These are phyloP conservation scores for Aspergillus fructus DNA, from an alignment of 2,329 filamentous ascomycete genomes.

Conservation along the genomic window DNA sequence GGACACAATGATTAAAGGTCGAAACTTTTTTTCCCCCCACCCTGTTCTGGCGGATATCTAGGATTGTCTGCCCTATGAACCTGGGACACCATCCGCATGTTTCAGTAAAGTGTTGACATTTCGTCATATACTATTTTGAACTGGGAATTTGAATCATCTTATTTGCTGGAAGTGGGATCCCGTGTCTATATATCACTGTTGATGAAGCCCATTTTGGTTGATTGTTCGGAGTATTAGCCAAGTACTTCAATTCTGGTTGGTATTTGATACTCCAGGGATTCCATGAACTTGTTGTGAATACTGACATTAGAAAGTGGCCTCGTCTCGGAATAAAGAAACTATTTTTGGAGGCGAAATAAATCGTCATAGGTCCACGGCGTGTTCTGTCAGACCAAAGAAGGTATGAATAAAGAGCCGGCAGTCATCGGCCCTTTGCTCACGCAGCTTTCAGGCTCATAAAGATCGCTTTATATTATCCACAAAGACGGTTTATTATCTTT, in stretches of 20 bases:
- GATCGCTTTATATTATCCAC: background rate
- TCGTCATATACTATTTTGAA: constrained; percentile 1
- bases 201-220: background rate
- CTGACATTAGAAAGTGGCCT: background rate
- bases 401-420: constrained; percentile 1
- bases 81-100: background rate
- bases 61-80: background rate
- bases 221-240: background rate
- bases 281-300: background rate
- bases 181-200: background rate
- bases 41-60: background rate
- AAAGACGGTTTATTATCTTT: background rate
- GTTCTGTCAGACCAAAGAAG: background rate
- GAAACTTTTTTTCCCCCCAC: background rate
- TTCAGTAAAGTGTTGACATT: constrained; percentile 1
- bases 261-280: background rate
- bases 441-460: background rate
- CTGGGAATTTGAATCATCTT: background rate
- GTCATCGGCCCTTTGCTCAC: background rate
- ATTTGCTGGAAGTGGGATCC: background rate
- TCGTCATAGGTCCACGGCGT: background rate
- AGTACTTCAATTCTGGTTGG: background rate
- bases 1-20: background rate
- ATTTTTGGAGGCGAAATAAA: background rate
- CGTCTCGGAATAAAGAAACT: background rate